phyloP scores from a whole-genome alignment of 208 protist genomes.

The Trypanosomatidae sp. region DNA sequence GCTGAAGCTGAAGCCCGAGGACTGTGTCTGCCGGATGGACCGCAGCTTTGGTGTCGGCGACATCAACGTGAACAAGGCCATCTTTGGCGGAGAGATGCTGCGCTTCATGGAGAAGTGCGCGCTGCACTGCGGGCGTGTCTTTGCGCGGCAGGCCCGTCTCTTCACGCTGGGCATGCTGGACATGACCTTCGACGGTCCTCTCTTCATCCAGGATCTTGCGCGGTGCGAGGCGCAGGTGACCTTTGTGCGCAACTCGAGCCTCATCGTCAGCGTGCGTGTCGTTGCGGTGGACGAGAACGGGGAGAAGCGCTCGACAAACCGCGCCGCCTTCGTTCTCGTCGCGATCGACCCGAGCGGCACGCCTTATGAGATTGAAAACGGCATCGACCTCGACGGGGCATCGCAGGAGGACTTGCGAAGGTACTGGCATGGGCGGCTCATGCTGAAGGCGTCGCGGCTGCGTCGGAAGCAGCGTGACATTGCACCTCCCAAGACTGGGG shows the following conservation, averaged over 20 bases:
- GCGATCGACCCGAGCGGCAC: constrained; percentile 22
- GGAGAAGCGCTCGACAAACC: constrained; percentile 30
- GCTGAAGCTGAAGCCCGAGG: constrained; percentile 22
- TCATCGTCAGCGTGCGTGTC: constrained; percentile 31
- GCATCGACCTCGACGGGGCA: constrained; percentile 39
- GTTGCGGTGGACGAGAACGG: constrained; percentile 25
- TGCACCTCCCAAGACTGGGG: no score
- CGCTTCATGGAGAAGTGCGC: constrained; percentile 46
- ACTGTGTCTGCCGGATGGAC: constrained; percentile 21
- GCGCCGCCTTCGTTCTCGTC: constrained; percentile 47
- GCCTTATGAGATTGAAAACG: constrained; percentile 26
- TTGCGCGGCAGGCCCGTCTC: constrained; percentile 34
- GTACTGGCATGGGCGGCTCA: no score
- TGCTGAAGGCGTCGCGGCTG: no score
- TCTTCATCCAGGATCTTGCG: constrained; percentile 34
- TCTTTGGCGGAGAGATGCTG: no score
- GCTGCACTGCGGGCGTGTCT: constrained; percentile 58
- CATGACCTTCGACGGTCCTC: constrained; percentile 51
- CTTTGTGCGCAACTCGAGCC: constrained; percentile 40
- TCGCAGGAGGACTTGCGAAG: constrained; percentile 24
- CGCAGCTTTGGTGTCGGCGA: constrained; percentile 29
- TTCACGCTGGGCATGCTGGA: constrained; percentile 50
- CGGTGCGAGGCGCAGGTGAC: constrained; percentile 40
- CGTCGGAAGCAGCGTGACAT: no score
- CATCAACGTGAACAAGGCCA: constrained; percentile 50